These are phyloP conservation scores for Alternaria burnsii DNA, from an alignment of 2,329 filamentous ascomycete species.

Conservation along the genomic window DNA sequence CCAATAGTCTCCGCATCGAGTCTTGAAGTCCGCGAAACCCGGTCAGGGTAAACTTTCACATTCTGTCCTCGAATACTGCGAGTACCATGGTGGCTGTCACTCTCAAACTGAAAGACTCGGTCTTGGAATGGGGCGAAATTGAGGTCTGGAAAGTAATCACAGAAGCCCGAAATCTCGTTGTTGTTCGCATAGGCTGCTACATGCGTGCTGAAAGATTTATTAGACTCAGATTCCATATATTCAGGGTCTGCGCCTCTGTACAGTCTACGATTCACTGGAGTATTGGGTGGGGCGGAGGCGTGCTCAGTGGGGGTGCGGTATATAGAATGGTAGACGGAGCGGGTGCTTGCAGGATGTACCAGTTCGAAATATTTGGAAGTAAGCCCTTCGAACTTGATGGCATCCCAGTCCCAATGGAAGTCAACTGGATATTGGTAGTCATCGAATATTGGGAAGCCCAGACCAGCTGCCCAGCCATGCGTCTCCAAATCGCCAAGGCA, in stretches of 20 bases:
- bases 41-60: background rate
- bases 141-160: background rate
- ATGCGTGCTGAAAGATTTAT: background rate
- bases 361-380: background rate
- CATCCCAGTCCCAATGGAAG: constrained; percentile 4
- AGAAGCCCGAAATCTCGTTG: background rate
- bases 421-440: background rate
- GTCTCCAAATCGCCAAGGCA: background rate
- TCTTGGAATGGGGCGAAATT: background rate
- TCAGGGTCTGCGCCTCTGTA: background rate
- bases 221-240: background rate
- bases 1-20: background rate
- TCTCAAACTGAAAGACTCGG: background rate
- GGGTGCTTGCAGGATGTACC: background rate
- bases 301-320: background rate
- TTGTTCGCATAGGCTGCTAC: background rate
- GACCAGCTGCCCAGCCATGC: constrained; percentile 1
- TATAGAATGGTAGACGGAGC: background rate
- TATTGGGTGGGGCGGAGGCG: background rate
- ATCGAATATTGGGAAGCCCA: constrained; percentile 2
- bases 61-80: background rate
- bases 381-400: background rate
- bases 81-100: background rate
- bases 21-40: background rate
- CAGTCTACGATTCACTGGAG: too few species aligned